Base-by-base conservation (phyloP, 805 yeast species). In the Phaffomyces thermotolerans region DNA sequence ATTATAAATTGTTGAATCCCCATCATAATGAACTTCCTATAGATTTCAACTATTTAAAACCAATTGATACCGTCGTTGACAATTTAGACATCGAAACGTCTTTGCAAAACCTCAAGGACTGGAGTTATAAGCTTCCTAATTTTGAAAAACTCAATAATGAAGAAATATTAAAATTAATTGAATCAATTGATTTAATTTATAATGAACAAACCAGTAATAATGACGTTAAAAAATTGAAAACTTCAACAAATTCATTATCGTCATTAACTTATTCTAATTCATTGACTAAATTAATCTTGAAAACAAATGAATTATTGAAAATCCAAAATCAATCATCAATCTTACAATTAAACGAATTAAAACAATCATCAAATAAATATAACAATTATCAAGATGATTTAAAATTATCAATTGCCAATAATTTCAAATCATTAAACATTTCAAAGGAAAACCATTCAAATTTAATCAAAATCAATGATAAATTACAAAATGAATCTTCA, bases 381-480 rank as follows among this genome's bases (percentile, higher is more conserved):
- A 77, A 74, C 45, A 45, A 56, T 23, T 39, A 52, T 7, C 48
- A 72, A 20, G 81, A 76, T 52, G 54, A 51, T 4, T 51, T 60
- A 36, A 69, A 71, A 51, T 55, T 48, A 3, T 57, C 60, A 29
- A 68, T 73, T 23, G 80, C 76, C 4, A 59, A 57, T 2, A 43
- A 55, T 10, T 76, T 70, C 52, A 69, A 71, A 40, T 56, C 48
- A 8, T 42, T 46, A 4, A 34, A 47, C 27, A 41, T 36, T n/a
- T 18, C 49, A 22, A 52, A 55, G 27, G 60, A 57, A 15, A 40
- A 32, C 2, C 45, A 48, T 4, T 27, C 37, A 4, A 50, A 42
- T 14, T 48, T 46, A 10, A 56, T 48, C 30, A 52, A 46, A 40
- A 50, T 48, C 23, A 37, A 46, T 20, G 57, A 45, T n/a, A 50